Conservation (phyloP, 1,139 yeast species). For the Blastobotrys malaysiensis region DNA sequence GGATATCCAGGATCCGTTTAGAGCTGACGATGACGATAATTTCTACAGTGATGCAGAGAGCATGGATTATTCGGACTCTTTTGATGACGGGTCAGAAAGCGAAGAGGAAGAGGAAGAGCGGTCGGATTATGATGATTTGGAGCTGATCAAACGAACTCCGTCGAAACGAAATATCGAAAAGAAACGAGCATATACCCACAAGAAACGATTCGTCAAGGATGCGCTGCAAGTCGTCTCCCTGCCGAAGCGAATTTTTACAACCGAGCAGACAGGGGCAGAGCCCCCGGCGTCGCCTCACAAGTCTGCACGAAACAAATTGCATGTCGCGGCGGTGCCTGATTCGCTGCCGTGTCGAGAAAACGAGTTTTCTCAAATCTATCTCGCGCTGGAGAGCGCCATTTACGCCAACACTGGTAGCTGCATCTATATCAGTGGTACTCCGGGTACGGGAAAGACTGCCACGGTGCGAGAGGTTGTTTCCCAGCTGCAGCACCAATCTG, state of each 20-base stretch:
- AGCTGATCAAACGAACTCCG: not conserved
- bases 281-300: slow-evolving; percentile 33
- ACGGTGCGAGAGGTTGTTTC: slow-evolving; percentile 82
- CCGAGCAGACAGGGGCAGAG: not conserved
- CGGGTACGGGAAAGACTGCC: slow-evolving; percentile 97
- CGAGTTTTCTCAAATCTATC: slow-evolving; percentile 70
- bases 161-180: not conserved
- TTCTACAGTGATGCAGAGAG: not conserved
- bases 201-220: not conserved
- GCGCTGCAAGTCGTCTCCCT: not conserved
- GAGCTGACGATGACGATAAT: not conserved
- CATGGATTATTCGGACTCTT: not conserved
- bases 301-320: slow-evolving; percentile 54
- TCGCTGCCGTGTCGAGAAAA: slow-evolving; percentile 83
- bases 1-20: not conserved
- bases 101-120: not conserved
- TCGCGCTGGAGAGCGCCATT: slow-evolving; percentile 71
- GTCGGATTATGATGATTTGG: not conserved
- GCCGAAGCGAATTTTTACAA: slow-evolving; percentile 1
- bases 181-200: not conserved
- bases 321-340: slow-evolving; percentile 57
- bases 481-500: slow-evolving; percentile 44
- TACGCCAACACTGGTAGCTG: slow-evolving; percentile 73
- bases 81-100: not conserved
- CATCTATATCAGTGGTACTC: slow-evolving; percentile 90